phyloP scores from a whole-genome alignment of 768 basidiomycete genomes.

The Boletus fagicola region DNA sequence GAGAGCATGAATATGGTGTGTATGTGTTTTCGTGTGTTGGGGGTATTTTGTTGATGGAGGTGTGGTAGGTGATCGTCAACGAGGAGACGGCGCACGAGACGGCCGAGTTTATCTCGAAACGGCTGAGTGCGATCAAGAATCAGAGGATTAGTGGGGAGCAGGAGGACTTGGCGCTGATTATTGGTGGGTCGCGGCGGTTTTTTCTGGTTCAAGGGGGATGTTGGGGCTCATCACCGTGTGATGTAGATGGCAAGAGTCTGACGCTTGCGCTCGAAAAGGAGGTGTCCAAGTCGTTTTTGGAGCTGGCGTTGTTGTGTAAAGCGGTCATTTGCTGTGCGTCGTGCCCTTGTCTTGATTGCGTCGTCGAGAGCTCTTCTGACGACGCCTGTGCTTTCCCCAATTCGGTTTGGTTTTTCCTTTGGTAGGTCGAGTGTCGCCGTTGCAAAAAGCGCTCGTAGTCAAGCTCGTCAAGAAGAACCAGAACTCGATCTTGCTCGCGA shows the following conservation, averaged over 20 bases:
- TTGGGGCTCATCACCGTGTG: background rate
- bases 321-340: constrained; percentile 93
- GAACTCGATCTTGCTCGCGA: constrained; percentile 90
- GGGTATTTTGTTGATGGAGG: background rate
- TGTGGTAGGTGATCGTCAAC: constrained; percentile 68
- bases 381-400: too few relatives aligned
- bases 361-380: background rate
- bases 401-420: background rate
- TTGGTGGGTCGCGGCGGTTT: constrained; percentile 56
- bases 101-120: constrained; percentile 81
- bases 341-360: too few relatives aligned
- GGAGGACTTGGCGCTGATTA: constrained; percentile 92
- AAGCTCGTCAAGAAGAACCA: constrained; percentile 99
- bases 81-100: constrained; percentile 83
- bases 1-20: constrained; percentile 93
- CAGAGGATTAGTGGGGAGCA: constrained; percentile 88
- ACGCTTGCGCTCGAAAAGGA: constrained; percentile 93
- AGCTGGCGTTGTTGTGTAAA: constrained; percentile 96
- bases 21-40: background rate
- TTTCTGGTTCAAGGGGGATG: background rate
- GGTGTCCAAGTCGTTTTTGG: constrained; percentile 83
- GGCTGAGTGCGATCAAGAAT: constrained; percentile 89
- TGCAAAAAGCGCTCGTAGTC: constrained; percentile 97
- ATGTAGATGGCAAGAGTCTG: constrained; percentile 89
- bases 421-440: constrained; percentile 87